phyloP scores from a whole-genome alignment of 2,329 filamentous ascomycete genomes.

The Malbranchea zuffiana region DNA sequence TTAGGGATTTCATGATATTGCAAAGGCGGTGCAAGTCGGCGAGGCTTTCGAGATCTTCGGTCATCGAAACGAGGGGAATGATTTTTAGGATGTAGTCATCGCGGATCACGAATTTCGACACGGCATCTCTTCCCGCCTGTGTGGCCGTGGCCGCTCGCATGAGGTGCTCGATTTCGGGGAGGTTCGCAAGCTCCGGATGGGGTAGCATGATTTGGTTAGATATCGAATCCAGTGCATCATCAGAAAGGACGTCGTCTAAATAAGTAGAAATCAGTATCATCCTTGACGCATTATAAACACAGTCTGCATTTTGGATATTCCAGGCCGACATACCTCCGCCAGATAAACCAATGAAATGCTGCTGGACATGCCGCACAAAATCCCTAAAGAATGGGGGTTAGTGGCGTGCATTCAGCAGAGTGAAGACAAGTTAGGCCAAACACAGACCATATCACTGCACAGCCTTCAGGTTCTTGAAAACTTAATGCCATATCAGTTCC shows the following conservation, averaged over 20 bases:
- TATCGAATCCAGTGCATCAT: constrained; percentile 68
- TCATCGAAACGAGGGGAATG: constrained; percentile 72
- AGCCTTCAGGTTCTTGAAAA: constrained; percentile 95
- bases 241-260: constrained; percentile 73
- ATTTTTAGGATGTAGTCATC: constrained; percentile 83
- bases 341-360: constrained; percentile 53
- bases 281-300: too few species aligned
- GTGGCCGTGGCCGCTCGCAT: constrained; percentile 71
- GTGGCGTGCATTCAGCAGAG: constrained; percentile 10
- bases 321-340: constrained; percentile 46
- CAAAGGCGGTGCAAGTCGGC: constrained; percentile 80
- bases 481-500: constrained; percentile 94
- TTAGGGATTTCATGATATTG: constrained; percentile 95
- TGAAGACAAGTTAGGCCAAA: constrained; percentile 10
- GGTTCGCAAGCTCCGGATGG: constrained; percentile 65
- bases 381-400: constrained; percentile 49
- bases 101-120: constrained; percentile 74
- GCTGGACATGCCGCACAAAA: constrained; percentile 79
- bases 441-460: constrained; percentile 75
- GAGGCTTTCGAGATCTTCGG: constrained; percentile 83
- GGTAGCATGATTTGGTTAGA: constrained; percentile 62
- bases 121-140: constrained; percentile 65
- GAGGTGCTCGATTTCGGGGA: constrained; percentile 71
- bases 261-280: too few species aligned
- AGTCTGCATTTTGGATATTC: too few species aligned